phyloP scores from a whole-genome alignment of 176 grass and related monocot species.

The Canna indica region DNA sequence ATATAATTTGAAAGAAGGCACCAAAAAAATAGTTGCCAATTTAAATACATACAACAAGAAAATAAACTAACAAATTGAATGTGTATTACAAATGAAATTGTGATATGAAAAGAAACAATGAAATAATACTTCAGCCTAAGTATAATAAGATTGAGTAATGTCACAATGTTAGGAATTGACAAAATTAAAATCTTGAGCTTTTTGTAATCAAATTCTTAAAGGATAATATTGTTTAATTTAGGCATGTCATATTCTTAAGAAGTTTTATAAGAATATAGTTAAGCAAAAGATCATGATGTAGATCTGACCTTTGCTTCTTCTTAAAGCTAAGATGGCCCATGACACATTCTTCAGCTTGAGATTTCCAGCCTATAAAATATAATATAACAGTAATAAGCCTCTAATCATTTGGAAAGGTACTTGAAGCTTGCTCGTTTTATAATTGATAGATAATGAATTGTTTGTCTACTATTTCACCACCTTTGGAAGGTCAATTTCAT shows the following conservation, averaged over 20 bases:
- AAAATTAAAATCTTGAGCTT: not conserved
- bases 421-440: not conserved
- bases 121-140: not conserved
- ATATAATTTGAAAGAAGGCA: not conserved
- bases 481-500: constrained; percentile 27
- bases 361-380: constrained; percentile 50
- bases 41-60: not conserved
- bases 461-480: constrained; percentile 22
- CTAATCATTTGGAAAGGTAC: not conserved
- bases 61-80: not conserved
- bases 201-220: not conserved
- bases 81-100: not conserved
- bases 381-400: constrained; percentile 2
- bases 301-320: constrained; percentile 58
- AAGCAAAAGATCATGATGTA: constrained; percentile 15
- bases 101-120: not conserved
- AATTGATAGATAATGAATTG: not conserved
- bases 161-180: not conserved
- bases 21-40: not conserved
- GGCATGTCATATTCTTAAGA: not conserved
- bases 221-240: not conserved
- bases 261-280: not conserved
- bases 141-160: not conserved
- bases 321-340: constrained; percentile 88
- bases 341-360: constrained; percentile 87